Evolutionary conservation across 2,329 filamentous ascomycete genomes (phyloP).

Genomic region (Daldinia eschscholtzii): DNA sequence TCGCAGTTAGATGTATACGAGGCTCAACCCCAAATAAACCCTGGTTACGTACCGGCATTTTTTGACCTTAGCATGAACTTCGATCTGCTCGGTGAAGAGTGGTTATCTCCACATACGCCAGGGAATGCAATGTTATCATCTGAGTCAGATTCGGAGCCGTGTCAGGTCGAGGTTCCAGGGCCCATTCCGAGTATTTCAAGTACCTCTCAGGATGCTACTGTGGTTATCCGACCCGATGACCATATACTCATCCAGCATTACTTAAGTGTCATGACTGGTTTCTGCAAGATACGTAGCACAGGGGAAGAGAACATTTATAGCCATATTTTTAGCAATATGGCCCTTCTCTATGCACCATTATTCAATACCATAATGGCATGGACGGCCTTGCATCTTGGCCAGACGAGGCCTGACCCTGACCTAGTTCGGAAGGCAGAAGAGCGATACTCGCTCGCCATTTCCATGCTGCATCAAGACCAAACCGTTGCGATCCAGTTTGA

Average conservation of each 20-base stretch:
- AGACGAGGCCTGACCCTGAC: constrained; percentile 34
- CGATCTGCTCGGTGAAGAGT: constrained; percentile 36
- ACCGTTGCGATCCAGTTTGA: constrained; percentile 40
- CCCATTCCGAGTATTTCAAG: constrained; percentile 8
- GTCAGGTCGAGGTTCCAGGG: constrained; percentile 15
- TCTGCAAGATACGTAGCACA: constrained; percentile 39
- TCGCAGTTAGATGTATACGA: constrained; percentile 30
- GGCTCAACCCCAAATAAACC: constrained; percentile 12
- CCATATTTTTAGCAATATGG: constrained; percentile 45
- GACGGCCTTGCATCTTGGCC: constrained; percentile 42
- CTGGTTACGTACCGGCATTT: constrained; percentile 35
- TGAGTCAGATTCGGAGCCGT: constrained; percentile 22
- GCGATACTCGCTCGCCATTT: constrained; percentile 36
- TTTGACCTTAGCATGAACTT: constrained; percentile 45
- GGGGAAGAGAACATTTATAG: constrained; percentile 43
- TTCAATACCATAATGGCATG: constrained; percentile 41
- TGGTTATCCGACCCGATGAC: constrained; percentile 36
- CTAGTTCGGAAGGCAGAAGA: constrained; percentile 38
- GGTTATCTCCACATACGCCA: constrained; percentile 35
- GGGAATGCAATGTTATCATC: constrained; percentile 17
- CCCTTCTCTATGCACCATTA: constrained; percentile 40
- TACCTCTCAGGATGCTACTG: constrained; percentile 25
- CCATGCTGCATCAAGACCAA: constrained; percentile 35
- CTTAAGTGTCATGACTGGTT: constrained; percentile 43
- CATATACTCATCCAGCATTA: constrained; percentile 43